A percentile compares a stretch with the other conserved stretches of the same genome.
phyloP scores from a whole-genome alignment of 1,139 yeast species.

The Nakaseomyces sp. region DNA sequence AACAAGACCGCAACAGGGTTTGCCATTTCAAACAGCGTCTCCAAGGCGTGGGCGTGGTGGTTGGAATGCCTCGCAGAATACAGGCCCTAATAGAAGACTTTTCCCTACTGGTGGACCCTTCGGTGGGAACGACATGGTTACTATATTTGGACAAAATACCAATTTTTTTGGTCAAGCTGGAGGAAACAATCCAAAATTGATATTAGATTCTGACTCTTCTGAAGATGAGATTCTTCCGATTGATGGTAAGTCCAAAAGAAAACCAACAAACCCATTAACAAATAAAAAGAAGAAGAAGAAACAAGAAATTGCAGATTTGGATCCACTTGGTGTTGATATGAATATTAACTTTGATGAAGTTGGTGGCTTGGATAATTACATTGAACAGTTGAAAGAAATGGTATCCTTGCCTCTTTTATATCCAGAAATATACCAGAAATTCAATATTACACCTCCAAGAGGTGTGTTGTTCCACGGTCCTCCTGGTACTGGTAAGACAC shows the following conservation, averaged over 20 bases:
- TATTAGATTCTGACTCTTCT: conserved; percentile 58
- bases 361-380: conserved; percentile 88
- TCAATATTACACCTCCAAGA: conserved; percentile 90
- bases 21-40: conserved; percentile 27
- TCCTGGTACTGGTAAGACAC: conserved; percentile 98
- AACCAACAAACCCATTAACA: conserved; percentile 15
- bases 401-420: conserved; percentile 86
- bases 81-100: conserved; percentile 47
- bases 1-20: conserved; percentile 13
- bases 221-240: conserved; percentile 45
- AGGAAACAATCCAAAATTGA: conserved; percentile 32
- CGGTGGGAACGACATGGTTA: conserved; percentile 82
- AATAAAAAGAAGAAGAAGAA: conserved; percentile 39
- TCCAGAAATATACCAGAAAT: conserved; percentile 87
- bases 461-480: conserved; percentile 99
- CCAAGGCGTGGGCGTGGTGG: conserved; percentile 33
- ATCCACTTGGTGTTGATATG: conserved; percentile 91
- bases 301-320: conserved; percentile 77
- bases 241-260: conserved; percentile 28
- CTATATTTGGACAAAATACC: conserved; percentile 61
- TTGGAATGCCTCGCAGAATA: conserved; percentile 25
- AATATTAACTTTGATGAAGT: conserved; percentile 82
- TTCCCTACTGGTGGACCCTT: conserved; percentile 97
- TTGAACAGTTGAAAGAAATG: conserved; percentile 93
- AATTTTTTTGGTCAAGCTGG: conserved; percentile 32